Evolutionary conservation across 768 basidiomycete species (phyloP).

Genomic region (Psilocybe cyanescens): DNA sequence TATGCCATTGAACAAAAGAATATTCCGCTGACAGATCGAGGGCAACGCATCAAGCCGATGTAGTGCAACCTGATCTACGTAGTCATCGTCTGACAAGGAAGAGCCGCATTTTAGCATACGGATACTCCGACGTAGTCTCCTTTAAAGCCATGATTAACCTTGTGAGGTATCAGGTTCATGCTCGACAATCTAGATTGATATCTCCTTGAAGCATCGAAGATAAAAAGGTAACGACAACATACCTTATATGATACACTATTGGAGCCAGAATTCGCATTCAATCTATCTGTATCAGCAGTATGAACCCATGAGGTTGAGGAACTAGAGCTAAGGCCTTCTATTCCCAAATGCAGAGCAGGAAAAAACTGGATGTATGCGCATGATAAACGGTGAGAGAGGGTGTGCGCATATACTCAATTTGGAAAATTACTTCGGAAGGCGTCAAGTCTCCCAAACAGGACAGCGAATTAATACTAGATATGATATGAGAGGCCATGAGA

Average conservation of each 20-base stretch:
- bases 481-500: slow-evolving; percentile 18
- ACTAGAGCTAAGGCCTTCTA: slow-evolving; percentile 12
- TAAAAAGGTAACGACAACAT: slow-evolving; percentile 10
- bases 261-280: slow-evolving; percentile 4
- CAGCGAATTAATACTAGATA: slow-evolving; percentile 16
- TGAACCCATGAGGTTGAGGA: slow-evolving; percentile 9
- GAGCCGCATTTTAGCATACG: slow-evolving; percentile 18
- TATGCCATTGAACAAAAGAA: slow-evolving; percentile 10
- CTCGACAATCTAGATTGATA: slow-evolving; percentile 23
- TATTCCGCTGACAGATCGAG: slow-evolving; percentile 14
- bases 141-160: slow-evolving; percentile 16
- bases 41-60: slow-evolving; percentile 13
- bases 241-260: slow-evolving; percentile 16
- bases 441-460: slow-evolving; percentile 19
- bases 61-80: slow-evolving; percentile 10
- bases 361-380: slow-evolving; percentile 31
- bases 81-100: slow-evolving; percentile 11
- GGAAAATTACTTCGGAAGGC: slow-evolving; percentile 23
- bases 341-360: slow-evolving; percentile 13
- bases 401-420: slow-evolving; percentile 18
- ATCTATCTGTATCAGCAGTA: slow-evolving; percentile 6
- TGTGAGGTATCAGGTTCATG: slow-evolving; percentile 17
- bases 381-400: slow-evolving; percentile 15
- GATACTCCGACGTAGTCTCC: slow-evolving; percentile 13
- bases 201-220: slow-evolving; percentile 20